Percentiles rank a stretch among this genome's conserved stretches.
Evolutionary conservation across 352 stramenopile genomes (phyloP).

Genomic region (Blastocystis sp.): DNA sequence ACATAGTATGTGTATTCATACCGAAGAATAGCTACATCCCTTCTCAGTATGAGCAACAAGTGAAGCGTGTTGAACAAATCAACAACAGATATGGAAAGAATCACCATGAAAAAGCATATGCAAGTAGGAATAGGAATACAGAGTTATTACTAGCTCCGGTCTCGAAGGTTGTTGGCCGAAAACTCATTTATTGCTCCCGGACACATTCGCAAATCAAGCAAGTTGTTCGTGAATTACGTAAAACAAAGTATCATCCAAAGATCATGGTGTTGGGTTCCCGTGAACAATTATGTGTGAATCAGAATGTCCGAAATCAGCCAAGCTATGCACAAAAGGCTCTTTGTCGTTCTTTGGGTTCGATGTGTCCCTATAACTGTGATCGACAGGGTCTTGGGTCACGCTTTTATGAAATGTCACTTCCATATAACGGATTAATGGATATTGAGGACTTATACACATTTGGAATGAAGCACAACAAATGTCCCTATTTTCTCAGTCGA

Average conservation of each 20-base stretch:
- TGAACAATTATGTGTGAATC: conserved; percentile 84
- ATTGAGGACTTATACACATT: conserved; percentile 93
- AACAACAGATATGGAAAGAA: neutral
- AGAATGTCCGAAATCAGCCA: neutral
- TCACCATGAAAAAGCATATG: neutral
- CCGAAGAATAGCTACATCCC: conserved; percentile 2
- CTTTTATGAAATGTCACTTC: conserved; percentile 66
- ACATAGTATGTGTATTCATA: neutral
- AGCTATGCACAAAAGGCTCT: neutral
- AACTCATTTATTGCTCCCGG: conserved; percentile 86
- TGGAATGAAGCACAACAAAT: conserved; percentile 79
- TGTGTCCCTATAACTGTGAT: conserved; percentile 46
- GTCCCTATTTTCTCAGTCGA: conserved; percentile 92
- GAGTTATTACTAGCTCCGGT: neutral
- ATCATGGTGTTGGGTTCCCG: conserved; percentile 81
- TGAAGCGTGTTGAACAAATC: conserved; percentile 11
- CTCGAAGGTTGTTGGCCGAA: conserved; percentile 69
- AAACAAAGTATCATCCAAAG: conserved; percentile 75
- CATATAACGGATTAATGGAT: conserved; percentile 82
- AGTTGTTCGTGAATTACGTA: conserved; percentile 86
- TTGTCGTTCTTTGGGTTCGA: conserved; percentile 25
- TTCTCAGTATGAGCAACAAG: conserved; percentile 68
- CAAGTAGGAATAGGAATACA: neutral
- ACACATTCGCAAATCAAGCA: conserved; percentile 88
- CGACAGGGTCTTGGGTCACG: neutral